These are phyloP conservation scores for Orbilia blumenaviensis DNA, from an alignment of 2,329 filamentous ascomycete species.

Conservation along the genomic window DNA sequence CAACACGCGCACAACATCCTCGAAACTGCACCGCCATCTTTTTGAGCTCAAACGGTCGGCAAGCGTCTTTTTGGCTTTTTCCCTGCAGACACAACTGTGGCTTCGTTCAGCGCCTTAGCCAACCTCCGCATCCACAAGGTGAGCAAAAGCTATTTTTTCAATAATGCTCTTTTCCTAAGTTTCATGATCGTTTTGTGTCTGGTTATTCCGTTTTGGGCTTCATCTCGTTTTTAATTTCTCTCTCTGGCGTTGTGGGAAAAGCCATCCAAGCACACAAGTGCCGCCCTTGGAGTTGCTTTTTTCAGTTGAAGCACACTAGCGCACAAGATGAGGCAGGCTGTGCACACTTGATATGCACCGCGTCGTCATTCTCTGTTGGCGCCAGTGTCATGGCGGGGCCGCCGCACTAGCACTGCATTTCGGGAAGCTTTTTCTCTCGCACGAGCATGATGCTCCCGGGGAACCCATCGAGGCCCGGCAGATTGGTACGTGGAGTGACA, in stretches of 20 bases:
- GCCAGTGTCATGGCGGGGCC: conserved; percentile 32
- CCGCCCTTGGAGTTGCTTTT: conserved; percentile 45
- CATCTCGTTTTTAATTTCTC: conserved; percentile 46
- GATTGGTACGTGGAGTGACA: conserved; percentile 38
- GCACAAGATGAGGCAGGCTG: conserved; percentile 50
- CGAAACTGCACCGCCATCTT: conserved; percentile 49
- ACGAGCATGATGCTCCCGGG: conserved; percentile 14
- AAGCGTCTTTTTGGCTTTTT: conserved; percentile 19
- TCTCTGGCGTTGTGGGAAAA: conserved; percentile 37
- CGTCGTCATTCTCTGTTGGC: conserved; percentile 45
- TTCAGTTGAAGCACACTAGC: conserved; percentile 32
- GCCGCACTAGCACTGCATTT: conserved; percentile 24
- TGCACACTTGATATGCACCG: conserved; percentile 33
- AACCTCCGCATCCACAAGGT: conserved; percentile 43
- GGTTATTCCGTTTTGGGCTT: conserved; percentile 31
- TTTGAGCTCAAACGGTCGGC: conserved; percentile 18
- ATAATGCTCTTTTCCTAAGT: conserved; percentile 41
- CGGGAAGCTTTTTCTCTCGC: conserved; percentile 8
- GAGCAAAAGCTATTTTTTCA: conserved; percentile 37
- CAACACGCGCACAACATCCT: conserved; percentile 21
- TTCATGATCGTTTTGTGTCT: conserved; percentile 45
- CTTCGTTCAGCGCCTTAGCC: conserved; percentile 23
- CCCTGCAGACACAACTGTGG: conserved; percentile 42
- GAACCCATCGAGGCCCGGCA: conserved; percentile 20
- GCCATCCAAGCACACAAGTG: conserved; percentile 35